Evolutionary conservation across 805 yeast species (phyloP), one percentile per base, ranked within the genome.

Genomic region (Candida anglica): DNA sequence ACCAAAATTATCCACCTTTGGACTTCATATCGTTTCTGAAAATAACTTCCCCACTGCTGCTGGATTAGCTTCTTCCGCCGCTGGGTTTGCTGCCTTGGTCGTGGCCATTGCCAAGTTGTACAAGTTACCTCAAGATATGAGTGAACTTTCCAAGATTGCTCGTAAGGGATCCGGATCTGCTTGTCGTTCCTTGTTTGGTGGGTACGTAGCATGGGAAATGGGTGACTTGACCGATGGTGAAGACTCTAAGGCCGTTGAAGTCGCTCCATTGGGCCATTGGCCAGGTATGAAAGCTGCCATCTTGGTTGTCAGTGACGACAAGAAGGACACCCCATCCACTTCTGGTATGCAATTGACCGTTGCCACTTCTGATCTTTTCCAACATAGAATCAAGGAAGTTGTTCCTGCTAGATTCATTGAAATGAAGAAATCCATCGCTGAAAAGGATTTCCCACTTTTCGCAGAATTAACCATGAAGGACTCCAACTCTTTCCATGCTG

Each of bases 31-130:
- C 46, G 95, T 86, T 10, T 81, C 94, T 18, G 95, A 87, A 55
- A 93, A 93, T 68, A 93, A 93, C 64, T 93, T 93, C 72, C 99
- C 99, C 33, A 93, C 99, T 17, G 98, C 98, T 20, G 98, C 98
- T 5, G 98, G 98, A 2, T 73, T 93, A 48, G 98, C 98, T 0
- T 87, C 96, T 1, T 84, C 95, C 4, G 98, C 98, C 10, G 98
- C 98, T 7, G 99, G 99, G 0, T 91, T 88, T 61, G 96, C 98
- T 22, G 98, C 98, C 7, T 71, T 93, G 41, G 95, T 91, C 15
- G 77, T 77, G 31, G 86, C 96, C n/a, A 77, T 93, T 52, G 88
- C 98, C 13, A 75, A 74, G 52, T 70, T 93, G 39, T 93, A 82
- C 65, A 60, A 85, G 58, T 77, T 93, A 40, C 95, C 96, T n/a